Evolutionary conservation across 1,284 basidiomycete species (phyloP), one percentile per base, ranked within the genome.

Genomic region (Bjerkandera adusta): DNA sequence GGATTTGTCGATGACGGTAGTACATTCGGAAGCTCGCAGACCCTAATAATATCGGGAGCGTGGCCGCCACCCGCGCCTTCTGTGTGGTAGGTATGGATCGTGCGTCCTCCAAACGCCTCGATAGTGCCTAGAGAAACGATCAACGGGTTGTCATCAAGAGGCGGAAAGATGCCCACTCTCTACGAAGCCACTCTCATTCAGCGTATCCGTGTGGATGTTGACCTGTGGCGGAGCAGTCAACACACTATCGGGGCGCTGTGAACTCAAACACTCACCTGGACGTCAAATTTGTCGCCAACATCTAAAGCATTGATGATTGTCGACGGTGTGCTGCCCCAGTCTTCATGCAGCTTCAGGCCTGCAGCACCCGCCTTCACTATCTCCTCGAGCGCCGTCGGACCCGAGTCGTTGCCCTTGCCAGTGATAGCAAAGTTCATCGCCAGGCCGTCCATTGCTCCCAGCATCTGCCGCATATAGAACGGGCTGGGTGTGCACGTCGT

Each of bases 1-100:
- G 97, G 97, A 63, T 97, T 99, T 3, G 97, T 99, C 4, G 96
- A 98, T 6, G 89, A 93, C 0, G 97, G 97, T n/a, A 99, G 71
- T 1, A 99, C 93, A 52, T 99, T 97, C 2, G 83, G 70, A 26
- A 85, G 81, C 32, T 90, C 92, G 55, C 93, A 96, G 18, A 97
- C 95, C 12, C 92, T 86, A 62, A 99, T 97, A 66, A 99, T 97
- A 61, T 99, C 97, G 0, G 97, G 97, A 2, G 96, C 96, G 63
- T 98, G 96, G 3, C 97, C 96, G 20, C 96, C 96, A 47, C 89
- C 92, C 40, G 93, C 93, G 35, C 94, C 94, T 70, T 97, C 94
- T 0, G 84, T 93, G 61, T 97, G 94, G 64, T 97, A 97, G n/a
- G 95, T 97, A 63, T 99, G 96, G 50, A 99, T 98, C 0, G 94